Evolutionary conservation across 2,329 filamentous ascomycete species (phyloP), one percentile per base, ranked within the genome.

Genomic region (Cercospora brassicicola): DNA sequence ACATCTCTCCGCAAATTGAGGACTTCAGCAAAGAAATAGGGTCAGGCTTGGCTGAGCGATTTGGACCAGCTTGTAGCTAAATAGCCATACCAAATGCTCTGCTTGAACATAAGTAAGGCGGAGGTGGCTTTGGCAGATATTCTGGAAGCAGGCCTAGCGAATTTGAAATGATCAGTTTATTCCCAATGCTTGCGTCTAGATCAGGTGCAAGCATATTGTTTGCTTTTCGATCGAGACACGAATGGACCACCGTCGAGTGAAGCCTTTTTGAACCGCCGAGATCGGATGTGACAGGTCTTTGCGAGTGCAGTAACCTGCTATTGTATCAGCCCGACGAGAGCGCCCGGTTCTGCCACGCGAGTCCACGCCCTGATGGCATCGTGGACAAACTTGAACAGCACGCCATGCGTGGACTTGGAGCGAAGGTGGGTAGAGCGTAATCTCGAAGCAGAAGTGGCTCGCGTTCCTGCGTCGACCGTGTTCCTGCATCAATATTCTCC

Each of bases 401-500:
- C 53, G 53, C 53, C 20, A 56, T 56, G 42, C 42, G 28, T 15
- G 42, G 42, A 48, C 42, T 48, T 20, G 18, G 18, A 48, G 18
- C 0, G 42, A 48, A 11, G 20, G 18, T 23, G 45, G 45, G 45
- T 13, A 51, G 45, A 26, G 10, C 20, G 45, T 23, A 20, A 51
- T 31, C 23, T 30, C 53, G 26, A 30, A 30, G 53, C 26, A 57
- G 2, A 18, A 30, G 53, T 31, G 53, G 26, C 26, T 57, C 26
- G 26, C 30, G 53, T 57, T 18, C 23, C 26, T 57, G 53, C 53
- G 26, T 9, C 28, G 3, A 33, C 20, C 53, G 13, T 33, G 53
- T 57, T 31, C 53, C 53, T 57, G 53, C 53, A 57, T 57, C 53
- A 18, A 57, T 57, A 57, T 57, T 57, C 53, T 57, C 53, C 53